phyloP scores from a whole-genome alignment of 768 basidiomycete species.

The Mycena galericulata region DNA sequence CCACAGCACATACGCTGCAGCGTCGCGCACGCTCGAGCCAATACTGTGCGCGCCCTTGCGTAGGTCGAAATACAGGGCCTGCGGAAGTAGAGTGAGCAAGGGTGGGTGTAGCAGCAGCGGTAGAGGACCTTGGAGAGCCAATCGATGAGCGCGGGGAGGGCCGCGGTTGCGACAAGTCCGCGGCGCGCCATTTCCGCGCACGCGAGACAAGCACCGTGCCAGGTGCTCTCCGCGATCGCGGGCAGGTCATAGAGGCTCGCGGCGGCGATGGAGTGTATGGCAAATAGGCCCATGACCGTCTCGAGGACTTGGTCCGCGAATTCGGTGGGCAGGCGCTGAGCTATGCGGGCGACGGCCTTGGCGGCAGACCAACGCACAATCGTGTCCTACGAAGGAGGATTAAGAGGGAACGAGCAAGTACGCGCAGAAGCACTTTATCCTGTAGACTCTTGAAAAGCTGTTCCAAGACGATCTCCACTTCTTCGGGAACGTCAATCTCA shows the following conservation, averaged over 20 bases:
- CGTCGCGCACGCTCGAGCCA: conserved; percentile 94
- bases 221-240: conserved; percentile 84
- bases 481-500: conserved; percentile 79
- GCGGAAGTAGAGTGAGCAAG: background rate
- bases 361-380: conserved; percentile 95
- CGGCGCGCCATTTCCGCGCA: conserved; percentile 93
- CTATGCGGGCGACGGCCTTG: conserved; percentile 89
- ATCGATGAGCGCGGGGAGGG: conserved; percentile 72
- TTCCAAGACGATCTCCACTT: conserved; percentile 80
- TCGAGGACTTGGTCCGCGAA: conserved; percentile 87
- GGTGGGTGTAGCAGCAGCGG: conserved; percentile 3
- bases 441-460: conserved; percentile 78
- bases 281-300: conserved; percentile 81
- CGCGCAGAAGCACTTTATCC: conserved; percentile 72
- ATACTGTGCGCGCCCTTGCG: conserved; percentile 93
- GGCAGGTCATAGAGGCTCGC: conserved; percentile 78
- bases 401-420: conserved; percentile 19
- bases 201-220: conserved; percentile 95
- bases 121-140: conserved; percentile 84
- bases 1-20: conserved; percentile 95
- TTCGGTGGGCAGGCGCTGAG: conserved; percentile 81
- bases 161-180: conserved; percentile 70
- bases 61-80: conserved; percentile 95
- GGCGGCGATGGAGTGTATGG: conserved; percentile 75
- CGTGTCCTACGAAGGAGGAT: conserved; percentile 74